Base-by-base conservation (phyloP, 441 rosid genomes). In the Erodium chrysanthum region DNA sequence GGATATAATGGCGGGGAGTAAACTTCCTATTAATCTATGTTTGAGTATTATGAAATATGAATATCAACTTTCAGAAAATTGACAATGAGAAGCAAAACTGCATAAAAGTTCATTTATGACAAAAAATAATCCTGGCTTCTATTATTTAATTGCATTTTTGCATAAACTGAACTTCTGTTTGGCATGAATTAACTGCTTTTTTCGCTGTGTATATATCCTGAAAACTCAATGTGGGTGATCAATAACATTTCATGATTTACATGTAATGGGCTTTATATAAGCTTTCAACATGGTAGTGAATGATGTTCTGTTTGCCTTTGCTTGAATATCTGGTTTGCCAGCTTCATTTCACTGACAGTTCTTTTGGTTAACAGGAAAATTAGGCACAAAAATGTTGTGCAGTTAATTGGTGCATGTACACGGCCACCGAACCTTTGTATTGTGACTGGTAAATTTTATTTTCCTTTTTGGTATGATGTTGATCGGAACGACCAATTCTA, bases 311-410 rank as follows among this genome's bases (percentile, higher is more conserved):
- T 22, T 40, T 21, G 31, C 58, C 23, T 64, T 60, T 35, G n/a
- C 65, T 56, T 33, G 58, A 61, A 37, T 35, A 23, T 58, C 35
- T 65, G 8, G 35, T 27, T 7, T 29, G 15, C 21, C 37, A 52
- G 17, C 48, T 17, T 54, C 37, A 35, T 73, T 56, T 25, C 50
- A 61, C 18, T 52, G 25, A 31, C 20, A 35, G 5, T 46, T 63
- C 37, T 66, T 63, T 62, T 68, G 66, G 40, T 73, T 77, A 81
- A 81, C 81, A 91, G 99, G 86, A 94, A 94, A 82, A 81, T 94
- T 18, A 86, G 97, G 35, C 99, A 94, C 77, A 94, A 88, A 81
- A 94, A 94, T 75, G 92, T 94, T 69, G 96, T 94, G 68, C 99
- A 91, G 71, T 91, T 94, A 75, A 88, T 94, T 5, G 98, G 98